Evolutionary conservation across 2,329 filamentous ascomycete genomes (phyloP), one percentile per base, ranked within the genome.

Genomic region (Bipolaris cookei): DNA sequence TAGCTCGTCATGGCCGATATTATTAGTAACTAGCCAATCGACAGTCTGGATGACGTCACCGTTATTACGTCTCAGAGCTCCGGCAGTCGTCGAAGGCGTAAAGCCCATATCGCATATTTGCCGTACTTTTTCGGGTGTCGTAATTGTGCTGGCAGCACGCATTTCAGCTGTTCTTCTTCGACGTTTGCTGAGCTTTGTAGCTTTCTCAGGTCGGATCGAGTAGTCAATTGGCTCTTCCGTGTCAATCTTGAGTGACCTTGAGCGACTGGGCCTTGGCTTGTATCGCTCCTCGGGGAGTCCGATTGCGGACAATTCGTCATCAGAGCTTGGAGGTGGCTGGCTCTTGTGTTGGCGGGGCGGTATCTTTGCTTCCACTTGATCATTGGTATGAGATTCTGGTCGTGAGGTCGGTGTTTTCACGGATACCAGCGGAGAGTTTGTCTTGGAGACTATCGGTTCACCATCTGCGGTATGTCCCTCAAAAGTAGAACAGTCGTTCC

Each of bases 31-130:
- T 21, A 76, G 61, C 73, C 73, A 75, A 47, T 75, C 63, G 28
- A 76, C 58, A 14, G 69, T 67, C 42, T 62, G 64, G 18, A 61
- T 65, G 51, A 76, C 63, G 58, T 76, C 66, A 53, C 69, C 68
- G 54, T 66, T 63, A 32, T 72, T 70, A 32, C 64, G 56, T 38
- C 61, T 58, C 2, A 75, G 49, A 11, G 70, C 72, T 38, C 38
- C 61, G 38, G 65, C 56, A 18, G 69, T 74, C 1, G 67, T 72
- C 8, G 58, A 60, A 32, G 72, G 72, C 14, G 72, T 73, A 47
- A 76, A 76, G 1, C 73, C 73, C 71, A 76, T 76, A 3, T 73
- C 73, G 32, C 71, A 74, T 6, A 75, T 74, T 41, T 71, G 68
- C 37, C 59, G 62, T 3, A 75, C 52, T 54, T 70, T 74, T 25